Evolutionary conservation across 2,329 filamentous ascomycete genomes (phyloP), one percentile per base, ranked within the genome.

Genomic region (Nothomitra cinnamomea): DNA sequence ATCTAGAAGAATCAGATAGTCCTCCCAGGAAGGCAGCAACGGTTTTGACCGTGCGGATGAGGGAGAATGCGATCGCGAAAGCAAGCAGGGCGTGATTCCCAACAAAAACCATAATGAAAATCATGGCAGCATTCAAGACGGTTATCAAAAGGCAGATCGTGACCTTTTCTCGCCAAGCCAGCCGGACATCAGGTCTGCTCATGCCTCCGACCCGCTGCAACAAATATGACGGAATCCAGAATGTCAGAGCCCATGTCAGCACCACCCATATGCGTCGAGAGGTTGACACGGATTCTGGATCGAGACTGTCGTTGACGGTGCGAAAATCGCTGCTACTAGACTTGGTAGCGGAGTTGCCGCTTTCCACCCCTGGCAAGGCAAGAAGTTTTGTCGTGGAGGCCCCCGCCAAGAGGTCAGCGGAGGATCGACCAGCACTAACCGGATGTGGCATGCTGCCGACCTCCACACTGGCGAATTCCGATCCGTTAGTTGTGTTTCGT

Each of bases 141-240:
- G 85, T 64, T 60, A 98, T 96, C 52, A 95, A 61, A 55, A 85
- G 72, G 48, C 88, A 80, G 10, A 98, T 72, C 0, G 92, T 83
- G 10, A 98, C 52, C 69, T 98, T 98, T 64, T 98, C 92, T 67
- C 92, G 79, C 92, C 92, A 98, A 0, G 92, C 92, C 79, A 95
- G 85, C 24, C 92, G 85, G 7, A 98, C 87, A 69, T 98, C 92
- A 1, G 89, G 90, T 54, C 92, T 82, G 70, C 94, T 94, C 92
- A 98, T 98, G 22, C 90, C 85, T 28, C 92, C 92, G 55, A 96
- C 63, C 56, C 75, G 83, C 15, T 78, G 77, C 15, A 98, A 79
- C 1, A 85, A 59, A 49, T 86, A 85, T 0, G 90, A 96, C 0
- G 92, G 92, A 59, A 95, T 92, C 85, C 86, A 96, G 65, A 87